phyloP scores from a whole-genome alignment of 306 rosid species.

The Hippophae gyantsensis region DNA sequence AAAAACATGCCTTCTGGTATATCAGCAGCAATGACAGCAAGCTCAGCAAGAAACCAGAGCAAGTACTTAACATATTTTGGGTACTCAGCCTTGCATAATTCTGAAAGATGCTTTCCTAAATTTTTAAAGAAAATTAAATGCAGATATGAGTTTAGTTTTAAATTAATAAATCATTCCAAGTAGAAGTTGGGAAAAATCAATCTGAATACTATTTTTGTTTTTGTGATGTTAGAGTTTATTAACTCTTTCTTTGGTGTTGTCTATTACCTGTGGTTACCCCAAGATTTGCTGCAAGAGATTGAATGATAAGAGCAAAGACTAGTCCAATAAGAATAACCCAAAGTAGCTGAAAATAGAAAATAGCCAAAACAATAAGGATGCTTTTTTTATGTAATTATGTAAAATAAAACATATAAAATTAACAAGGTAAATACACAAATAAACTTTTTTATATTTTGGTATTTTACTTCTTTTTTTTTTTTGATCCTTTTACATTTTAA shows the following conservation, averaged over 20 bases:
- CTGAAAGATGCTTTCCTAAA: conserved; percentile 80
- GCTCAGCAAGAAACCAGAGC: conserved; percentile 75
- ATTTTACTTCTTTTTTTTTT: too few species aligned
- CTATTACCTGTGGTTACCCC: conserved; percentile 64
- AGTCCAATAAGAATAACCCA: conserved; percentile 81
- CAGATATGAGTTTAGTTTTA: not conserved
- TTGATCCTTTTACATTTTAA: too few species aligned
- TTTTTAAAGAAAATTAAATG: not conserved
- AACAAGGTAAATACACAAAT: too few species aligned
- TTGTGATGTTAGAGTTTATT: too few species aligned
- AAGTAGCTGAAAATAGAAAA: conserved; percentile 38
- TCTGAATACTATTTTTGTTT: too few species aligned
- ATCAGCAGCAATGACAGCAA: conserved; percentile 82
- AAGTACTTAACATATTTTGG: conserved; percentile 58
- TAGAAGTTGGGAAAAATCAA: too few species aligned
- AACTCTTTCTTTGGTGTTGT: too few species aligned
- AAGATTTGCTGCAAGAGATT: conserved; percentile 84
- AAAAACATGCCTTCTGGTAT: conserved; percentile 64
- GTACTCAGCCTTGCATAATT: conserved; percentile 72
- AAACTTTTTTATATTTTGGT: too few species aligned
- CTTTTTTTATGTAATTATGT: too few species aligned
- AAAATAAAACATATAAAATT: too few species aligned
- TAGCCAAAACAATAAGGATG: too few species aligned
- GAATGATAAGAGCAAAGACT: conserved; percentile 73
- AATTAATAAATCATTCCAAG: too few species aligned